phyloP scores from a whole-genome alignment of 2,329 filamentous ascomycete genomes.

The Colletotrichum sp. region DNA sequence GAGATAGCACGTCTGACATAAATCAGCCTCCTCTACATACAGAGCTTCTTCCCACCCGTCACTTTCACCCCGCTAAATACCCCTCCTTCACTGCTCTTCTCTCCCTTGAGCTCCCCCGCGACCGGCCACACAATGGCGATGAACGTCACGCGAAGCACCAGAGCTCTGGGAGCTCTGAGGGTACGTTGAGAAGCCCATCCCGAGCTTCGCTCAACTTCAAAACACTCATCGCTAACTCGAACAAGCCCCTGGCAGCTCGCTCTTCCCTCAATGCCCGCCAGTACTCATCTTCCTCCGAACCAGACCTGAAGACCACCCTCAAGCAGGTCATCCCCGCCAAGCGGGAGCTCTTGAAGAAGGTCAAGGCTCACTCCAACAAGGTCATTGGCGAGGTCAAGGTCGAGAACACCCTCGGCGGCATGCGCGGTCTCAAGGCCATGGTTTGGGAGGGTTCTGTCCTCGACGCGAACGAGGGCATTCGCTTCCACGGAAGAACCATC shows the following conservation, averaged over 20 bases:
- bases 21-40: not conserved
- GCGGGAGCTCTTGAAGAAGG: constrained; percentile 89
- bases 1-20: not conserved
- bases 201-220: too few species aligned
- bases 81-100: not conserved
- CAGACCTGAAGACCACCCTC: constrained; percentile 87
- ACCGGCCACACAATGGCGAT: constrained; percentile 59
- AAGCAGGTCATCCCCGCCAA: constrained; percentile 87
- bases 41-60: not conserved
- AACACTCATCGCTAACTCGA: not conserved
- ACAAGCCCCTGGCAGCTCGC: constrained; percentile 26
- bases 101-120: not conserved
- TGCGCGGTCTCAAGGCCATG: constrained; percentile 98
- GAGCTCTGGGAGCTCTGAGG: constrained; percentile 67
- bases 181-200: constrained; percentile 45
- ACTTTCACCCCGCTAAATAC: not conserved
- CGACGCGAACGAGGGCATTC: constrained; percentile 95
- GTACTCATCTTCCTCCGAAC: constrained; percentile 78
- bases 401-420: constrained; percentile 92
- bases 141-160: constrained; percentile 64
- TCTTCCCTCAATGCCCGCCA: constrained; percentile 28
- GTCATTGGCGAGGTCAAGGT: constrained; percentile 92
- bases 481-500: constrained; percentile 97
- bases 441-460: constrained; percentile 98
- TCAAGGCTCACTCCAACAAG: constrained; percentile 84